These are phyloP conservation scores for Podaxis sp. DNA, from an alignment of 768 basidiomycete species.

Conservation along the genomic window DNA sequence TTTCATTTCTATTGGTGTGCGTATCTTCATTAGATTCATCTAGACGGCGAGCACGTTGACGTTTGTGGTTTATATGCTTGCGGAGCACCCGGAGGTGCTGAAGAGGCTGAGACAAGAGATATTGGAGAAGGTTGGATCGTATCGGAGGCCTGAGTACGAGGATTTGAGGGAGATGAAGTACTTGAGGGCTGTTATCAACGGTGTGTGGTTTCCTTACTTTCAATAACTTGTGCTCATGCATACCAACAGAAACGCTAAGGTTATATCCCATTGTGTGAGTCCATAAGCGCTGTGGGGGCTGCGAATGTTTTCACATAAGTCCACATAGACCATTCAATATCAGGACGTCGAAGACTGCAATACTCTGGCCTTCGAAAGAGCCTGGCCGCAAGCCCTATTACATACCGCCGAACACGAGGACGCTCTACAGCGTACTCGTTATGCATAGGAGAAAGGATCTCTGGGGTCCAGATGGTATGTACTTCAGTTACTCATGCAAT, in stretches of 20 bases:
- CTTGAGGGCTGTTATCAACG: slow-evolving; percentile 40
- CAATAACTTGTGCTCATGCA: neutral
- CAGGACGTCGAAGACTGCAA: slow-evolving; percentile 15
- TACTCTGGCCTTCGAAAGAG: slow-evolving; percentile 14
- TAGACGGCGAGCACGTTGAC: slow-evolving; percentile 42
- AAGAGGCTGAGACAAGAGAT: slow-evolving; percentile 39
- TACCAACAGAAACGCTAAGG: slow-evolving; percentile 16
- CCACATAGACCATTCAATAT: slow-evolving; percentile 7
- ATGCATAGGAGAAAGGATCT: slow-evolving; percentile 62
- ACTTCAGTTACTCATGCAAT: neutral
- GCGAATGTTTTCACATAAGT: neutral
- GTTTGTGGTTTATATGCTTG: slow-evolving; percentile 40
- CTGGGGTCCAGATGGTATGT: slow-evolving; percentile 64
- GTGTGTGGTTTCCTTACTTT: slow-evolving; percentile 17
- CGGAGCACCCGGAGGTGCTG: slow-evolving; percentile 39
- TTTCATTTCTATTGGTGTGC: neutral
- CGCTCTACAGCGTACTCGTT: slow-evolving; percentile 40
- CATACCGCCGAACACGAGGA: slow-evolving; percentile 22
- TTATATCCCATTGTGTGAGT: slow-evolving; percentile 18
- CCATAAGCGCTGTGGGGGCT: neutral
- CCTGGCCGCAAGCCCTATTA: slow-evolving; percentile 17
- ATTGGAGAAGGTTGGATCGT: slow-evolving; percentile 29
- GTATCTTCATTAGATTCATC: neutral
- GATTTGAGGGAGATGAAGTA: slow-evolving; percentile 40
- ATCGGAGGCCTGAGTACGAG: slow-evolving; percentile 32